Base-by-base conservation (phyloP, 306 rosid species). In the Cyamopsis tetragonoloba region DNA sequence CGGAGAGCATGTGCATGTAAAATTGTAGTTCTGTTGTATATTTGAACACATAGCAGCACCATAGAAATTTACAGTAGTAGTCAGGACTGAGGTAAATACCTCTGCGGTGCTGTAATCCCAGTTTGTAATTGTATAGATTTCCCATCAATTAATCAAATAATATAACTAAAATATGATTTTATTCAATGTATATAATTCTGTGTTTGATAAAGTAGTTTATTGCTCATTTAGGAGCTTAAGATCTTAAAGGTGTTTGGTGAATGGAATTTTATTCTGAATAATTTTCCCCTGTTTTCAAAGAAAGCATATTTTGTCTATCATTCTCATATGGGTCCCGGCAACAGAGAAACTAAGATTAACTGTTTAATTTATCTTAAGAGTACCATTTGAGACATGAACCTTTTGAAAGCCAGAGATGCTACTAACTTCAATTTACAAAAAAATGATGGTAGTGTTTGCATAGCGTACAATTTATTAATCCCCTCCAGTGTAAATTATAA, bases 251-350 rank as follows among this genome's bases (percentile, higher is more conserved):
- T n/a, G n/a, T n/a, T n/a, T n/a, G n/a, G n/a, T n/a, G n/a, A n/a
- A n/a, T n/a, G n/a, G n/a, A n/a, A n/a, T n/a, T n/a, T n/a, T n/a
- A n/a, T n/a, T n/a, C n/a, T n/a, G n/a, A n/a, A n/a, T n/a, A n/a
- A n/a, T 61, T 59, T 70, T 38, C 28, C 56, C 56, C 44, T 7
- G 46, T 15, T 64, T 68, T 35, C 51, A 23, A 66, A 69, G 49
- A 48, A 12, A 20, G 30, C 61, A 67, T 31, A n/a, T 39, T 53
- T 64, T 31, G 51, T 63, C 82, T 46, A 12, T 68, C 72, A 17
- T 51, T 72, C 43, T 64, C 54, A 24, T 13, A 18, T 48, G 62
- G 85, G 80, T 47, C 72, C 82, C 73, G 7, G 24, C 61, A 74
- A 60, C 61, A 74, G 49, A 65, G 71, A 65, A 68, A 66, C 68